Evolutionary conservation across 2,329 filamentous ascomycete species (phyloP).

Genomic region (Talaromyces verruculosus): DNA sequence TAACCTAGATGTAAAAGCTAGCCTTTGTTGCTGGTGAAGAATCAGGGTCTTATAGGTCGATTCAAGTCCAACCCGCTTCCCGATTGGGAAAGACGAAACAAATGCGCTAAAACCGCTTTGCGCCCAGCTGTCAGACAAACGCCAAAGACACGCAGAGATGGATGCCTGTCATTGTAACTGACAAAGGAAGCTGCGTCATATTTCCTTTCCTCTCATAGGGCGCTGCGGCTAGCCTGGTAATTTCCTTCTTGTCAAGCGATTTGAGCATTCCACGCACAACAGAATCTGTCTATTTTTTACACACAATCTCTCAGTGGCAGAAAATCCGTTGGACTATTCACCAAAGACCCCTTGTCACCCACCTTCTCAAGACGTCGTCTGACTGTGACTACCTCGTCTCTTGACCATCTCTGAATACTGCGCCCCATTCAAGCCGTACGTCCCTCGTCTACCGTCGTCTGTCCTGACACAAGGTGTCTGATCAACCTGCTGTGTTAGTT

Average conservation of each 20-base stretch:
- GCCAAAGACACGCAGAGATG: neutral
- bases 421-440: neutral
- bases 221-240: neutral
- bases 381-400: neutral
- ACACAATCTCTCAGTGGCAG: neutral
- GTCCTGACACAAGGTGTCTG: neutral
- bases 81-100: neutral
- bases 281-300: neutral
- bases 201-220: neutral
- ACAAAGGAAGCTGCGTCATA: neutral
- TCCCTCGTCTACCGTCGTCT: neutral
- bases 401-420: neutral
- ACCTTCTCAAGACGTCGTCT: neutral
- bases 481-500: neutral
- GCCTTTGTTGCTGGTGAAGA: neutral
- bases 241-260: neutral
- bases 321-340: neutral
- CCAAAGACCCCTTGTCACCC: neutral
- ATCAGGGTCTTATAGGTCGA: neutral
- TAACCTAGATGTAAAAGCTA: neutral
- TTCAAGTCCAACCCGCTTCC: neutral
- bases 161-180: neutral
- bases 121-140: constrained; percentile 2
- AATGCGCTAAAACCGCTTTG: neutral
- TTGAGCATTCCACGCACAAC: neutral